A percentile compares a stretch with the other conserved stretches of the same genome.
Evolutionary conservation across 768 basidiomycete genomes (phyloP).

Genomic region (Leccinum sublutescens): DNA sequence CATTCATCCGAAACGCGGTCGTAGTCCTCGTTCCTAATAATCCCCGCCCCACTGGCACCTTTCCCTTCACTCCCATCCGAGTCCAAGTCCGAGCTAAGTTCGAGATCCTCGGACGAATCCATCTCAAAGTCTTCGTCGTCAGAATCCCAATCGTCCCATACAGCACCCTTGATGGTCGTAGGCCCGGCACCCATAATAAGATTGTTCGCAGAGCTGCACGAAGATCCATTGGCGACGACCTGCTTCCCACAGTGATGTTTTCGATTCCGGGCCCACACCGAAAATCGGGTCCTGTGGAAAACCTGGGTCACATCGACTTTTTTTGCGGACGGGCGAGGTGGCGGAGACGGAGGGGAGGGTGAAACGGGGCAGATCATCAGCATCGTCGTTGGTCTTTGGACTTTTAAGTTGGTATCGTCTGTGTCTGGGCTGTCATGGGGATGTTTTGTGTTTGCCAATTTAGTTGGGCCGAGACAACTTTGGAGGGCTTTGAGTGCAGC

Average conservation of each 20-base stretch:
- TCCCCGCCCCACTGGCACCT: constrained; percentile 5
- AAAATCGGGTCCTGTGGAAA: constrained; percentile 51
- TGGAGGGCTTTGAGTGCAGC: constrained; percentile 23
- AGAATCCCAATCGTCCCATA: constrained; percentile 35
- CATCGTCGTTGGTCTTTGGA: constrained; percentile 21
- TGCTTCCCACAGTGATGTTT: constrained; percentile 53
- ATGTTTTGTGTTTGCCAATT: constrained; percentile 19
- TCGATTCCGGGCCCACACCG: constrained; percentile 61
- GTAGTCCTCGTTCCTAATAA: constrained; percentile 31
- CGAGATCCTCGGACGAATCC: constrained; percentile 42
- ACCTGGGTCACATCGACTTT: constrained; percentile 54
- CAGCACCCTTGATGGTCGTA: constrained; percentile 24
- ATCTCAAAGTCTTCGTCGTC: constrained; percentile 38
- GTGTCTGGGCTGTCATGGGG: constrained; percentile 16
- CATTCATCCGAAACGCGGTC: constrained; percentile 26
- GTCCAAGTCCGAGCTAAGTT: constrained; percentile 36
- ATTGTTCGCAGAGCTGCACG: background rate
- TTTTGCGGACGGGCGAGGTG: constrained; percentile 76
- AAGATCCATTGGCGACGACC: background rate
- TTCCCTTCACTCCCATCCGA: constrained; percentile 33
- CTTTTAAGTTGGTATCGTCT: constrained; percentile 15
- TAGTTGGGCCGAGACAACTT: constrained; percentile 4
- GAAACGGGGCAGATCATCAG: constrained; percentile 47
- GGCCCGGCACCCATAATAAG: background rate
- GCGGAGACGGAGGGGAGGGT: constrained; percentile 64